phyloP scores from a whole-genome alignment of 305 asterid genomes.

The Salvia sclarea region DNA sequence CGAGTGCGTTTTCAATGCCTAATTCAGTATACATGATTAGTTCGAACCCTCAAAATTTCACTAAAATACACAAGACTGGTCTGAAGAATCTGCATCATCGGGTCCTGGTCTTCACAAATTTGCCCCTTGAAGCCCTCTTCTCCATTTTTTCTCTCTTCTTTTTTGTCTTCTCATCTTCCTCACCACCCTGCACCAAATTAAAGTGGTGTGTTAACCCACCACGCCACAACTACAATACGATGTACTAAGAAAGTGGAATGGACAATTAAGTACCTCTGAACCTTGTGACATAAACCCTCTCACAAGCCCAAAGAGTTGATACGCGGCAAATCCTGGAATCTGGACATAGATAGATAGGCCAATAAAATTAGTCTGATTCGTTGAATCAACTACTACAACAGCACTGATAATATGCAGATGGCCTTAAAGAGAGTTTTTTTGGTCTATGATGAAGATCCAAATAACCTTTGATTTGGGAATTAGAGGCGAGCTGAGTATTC shows the following conservation, averaged over 20 bases:
- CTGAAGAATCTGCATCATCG: conserved; percentile 40
- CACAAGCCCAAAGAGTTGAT: conserved; percentile 72
- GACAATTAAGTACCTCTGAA: conserved; percentile 56
- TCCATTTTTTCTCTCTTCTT: conserved; percentile 94
- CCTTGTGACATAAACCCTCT: conserved; percentile 79
- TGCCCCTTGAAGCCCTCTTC: conserved; percentile 81
- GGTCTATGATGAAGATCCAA: neutral
- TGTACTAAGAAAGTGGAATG: conserved; percentile 1
- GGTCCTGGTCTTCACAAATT: conserved; percentile 66
- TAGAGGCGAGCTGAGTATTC: neutral
- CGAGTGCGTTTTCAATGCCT: neutral
- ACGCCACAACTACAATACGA: neutral
- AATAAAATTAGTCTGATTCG: conserved; percentile 8
- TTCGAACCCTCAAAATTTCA: conserved; percentile 12
- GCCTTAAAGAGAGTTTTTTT: neutral
- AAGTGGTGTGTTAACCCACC: conserved; percentile 8
- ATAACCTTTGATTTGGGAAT: neutral
- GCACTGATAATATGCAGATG: neutral
- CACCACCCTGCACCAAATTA: conserved; percentile 56
- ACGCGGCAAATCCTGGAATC: conserved; percentile 91
- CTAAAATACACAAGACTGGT: neutral
- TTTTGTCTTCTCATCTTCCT: conserved; percentile 84
- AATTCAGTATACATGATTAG: neutral
- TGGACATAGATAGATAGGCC: conserved; percentile 32
- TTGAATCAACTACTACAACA: neutral